Conservation (phyloP, 2,329 filamentous ascomycete genomes). For the Fusarium cicatricum region DNA sequence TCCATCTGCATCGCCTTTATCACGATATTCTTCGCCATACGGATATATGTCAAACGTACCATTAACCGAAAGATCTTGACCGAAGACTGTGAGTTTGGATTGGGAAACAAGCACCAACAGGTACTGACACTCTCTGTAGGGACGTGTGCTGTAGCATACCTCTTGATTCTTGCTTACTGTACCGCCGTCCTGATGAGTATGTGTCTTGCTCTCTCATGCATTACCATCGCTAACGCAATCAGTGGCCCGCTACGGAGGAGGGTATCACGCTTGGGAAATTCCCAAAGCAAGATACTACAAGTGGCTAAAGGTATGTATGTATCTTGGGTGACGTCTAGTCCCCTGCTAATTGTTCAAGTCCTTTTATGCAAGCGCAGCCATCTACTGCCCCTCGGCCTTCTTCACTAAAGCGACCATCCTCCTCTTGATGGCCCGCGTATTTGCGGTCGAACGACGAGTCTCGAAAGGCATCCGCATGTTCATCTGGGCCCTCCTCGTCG, state of each 20-base stretch:
- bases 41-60: slow-evolving; percentile 27
- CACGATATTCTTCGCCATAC: slow-evolving; percentile 17
- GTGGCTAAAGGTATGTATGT: slow-evolving; percentile 27
- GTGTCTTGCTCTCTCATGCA: neutral
- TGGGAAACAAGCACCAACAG: neutral
- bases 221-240: neutral
- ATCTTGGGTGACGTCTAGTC: fast-evolving
- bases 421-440: slow-evolving; percentile 35
- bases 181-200: slow-evolving; percentile 29
- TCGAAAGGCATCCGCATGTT: slow-evolving; percentile 28
- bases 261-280: slow-evolving; percentile 37
- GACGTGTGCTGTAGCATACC: slow-evolving; percentile 32
- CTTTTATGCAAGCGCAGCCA: slow-evolving; percentile 34
- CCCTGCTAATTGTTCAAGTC: slow-evolving; percentile 13
- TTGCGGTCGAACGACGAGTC: slow-evolving; percentile 25
- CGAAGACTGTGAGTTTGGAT: slow-evolving; percentile 30
- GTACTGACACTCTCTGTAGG: slow-evolving; percentile 17
- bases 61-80: slow-evolving; percentile 19
- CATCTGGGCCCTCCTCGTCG: slow-evolving; percentile 25
- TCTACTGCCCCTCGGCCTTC: slow-evolving; percentile 33
- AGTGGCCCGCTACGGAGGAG: slow-evolving; percentile 33
- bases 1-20: slow-evolving; percentile 21
- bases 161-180: slow-evolving; percentile 17
- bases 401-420: slow-evolving; percentile 37
- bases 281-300: slow-evolving; percentile 25